Conservation (phyloP, 2,329 filamentous ascomycete genomes). For the Purpureocillium lavendulum region DNA sequence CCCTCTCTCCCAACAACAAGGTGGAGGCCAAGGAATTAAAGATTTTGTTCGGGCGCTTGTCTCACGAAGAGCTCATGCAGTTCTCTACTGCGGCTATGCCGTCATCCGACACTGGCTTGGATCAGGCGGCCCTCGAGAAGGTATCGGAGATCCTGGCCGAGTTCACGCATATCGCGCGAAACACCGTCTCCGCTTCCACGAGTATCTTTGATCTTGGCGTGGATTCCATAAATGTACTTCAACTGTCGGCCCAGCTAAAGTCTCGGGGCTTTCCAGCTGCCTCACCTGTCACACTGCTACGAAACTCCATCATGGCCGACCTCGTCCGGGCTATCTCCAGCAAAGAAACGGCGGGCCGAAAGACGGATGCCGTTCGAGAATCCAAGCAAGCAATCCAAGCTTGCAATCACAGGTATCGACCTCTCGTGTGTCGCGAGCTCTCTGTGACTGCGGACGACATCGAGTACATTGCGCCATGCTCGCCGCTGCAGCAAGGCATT, state of each 20-base stretch:
- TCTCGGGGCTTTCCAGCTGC: slow-evolving; percentile 50
- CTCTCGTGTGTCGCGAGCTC: slow-evolving; percentile 43
- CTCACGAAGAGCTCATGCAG: slow-evolving; percentile 51
- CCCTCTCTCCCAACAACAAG: slow-evolving; percentile 85
- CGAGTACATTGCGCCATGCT: slow-evolving; percentile 73
- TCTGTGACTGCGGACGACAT: slow-evolving; percentile 43
- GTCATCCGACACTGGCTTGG: slow-evolving; percentile 17
- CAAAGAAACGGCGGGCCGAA: background rate
- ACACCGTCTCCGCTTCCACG: slow-evolving; percentile 41
- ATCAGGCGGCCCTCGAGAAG: slow-evolving; percentile 28
- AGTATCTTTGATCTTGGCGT: slow-evolving; percentile 82
- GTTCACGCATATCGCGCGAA: slow-evolving; percentile 36
- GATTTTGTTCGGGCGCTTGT: slow-evolving; percentile 54
- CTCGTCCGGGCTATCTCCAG: slow-evolving; percentile 30
- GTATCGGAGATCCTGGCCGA: slow-evolving; percentile 47
- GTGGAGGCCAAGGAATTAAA: slow-evolving; percentile 66
- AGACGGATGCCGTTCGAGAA: slow-evolving; percentile 26
- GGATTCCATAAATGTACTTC: slow-evolving; percentile 78
- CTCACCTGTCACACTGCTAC: slow-evolving; percentile 60
- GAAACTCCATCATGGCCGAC: slow-evolving; percentile 42
- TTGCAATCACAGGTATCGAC: slow-evolving; percentile 52
- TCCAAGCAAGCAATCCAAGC: slow-evolving; percentile 55
- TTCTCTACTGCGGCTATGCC: slow-evolving; percentile 29
- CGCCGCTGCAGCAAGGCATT: slow-evolving; percentile 80
- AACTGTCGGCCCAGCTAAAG: slow-evolving; percentile 57